A percentile compares a stretch with the other conserved stretches of the same genome.
phyloP scores from a whole-genome alignment of 306 rosid species.

The Nissolia schottii region DNA sequence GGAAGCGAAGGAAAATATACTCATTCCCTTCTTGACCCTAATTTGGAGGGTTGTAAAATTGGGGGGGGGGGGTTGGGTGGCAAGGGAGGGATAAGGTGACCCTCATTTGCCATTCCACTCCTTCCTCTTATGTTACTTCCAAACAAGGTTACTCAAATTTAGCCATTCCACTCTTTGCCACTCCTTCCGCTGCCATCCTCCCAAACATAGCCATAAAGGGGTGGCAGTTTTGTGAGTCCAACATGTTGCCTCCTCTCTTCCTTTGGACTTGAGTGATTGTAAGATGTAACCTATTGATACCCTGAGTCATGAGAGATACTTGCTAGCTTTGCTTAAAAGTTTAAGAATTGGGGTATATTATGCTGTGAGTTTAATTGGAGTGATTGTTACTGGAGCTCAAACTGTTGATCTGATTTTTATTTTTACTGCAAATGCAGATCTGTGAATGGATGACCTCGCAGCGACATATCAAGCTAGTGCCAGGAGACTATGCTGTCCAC shows the following conservation, averaged over 20 bases:
- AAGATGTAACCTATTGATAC: not conserved
- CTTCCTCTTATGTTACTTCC: too few relatives aligned
- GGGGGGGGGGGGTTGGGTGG: too few relatives aligned
- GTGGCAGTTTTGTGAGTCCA: not conserved
- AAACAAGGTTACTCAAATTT: too few relatives aligned
- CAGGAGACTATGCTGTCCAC: constrained; percentile 86
- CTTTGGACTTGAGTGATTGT: not conserved
- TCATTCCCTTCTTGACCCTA: too few relatives aligned
- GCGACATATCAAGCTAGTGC: constrained; percentile 55
- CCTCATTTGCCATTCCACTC: too few relatives aligned
- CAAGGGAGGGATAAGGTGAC: too few relatives aligned
- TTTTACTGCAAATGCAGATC: constrained; percentile 37
- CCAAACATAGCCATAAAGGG: too few relatives aligned
- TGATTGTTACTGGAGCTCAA: not conserved
- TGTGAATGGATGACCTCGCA: constrained; percentile 93
- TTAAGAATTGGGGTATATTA: not conserved
- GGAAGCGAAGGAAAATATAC: too few relatives aligned
- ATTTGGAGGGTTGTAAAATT: too few relatives aligned
- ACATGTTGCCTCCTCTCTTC: not conserved
- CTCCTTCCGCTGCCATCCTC: too few relatives aligned
- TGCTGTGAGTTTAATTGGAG: not conserved
- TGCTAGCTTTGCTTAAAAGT: not conserved
- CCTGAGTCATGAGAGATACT: not conserved
- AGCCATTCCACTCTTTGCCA: too few relatives aligned
- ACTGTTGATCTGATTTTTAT: constrained; percentile 11